Evolutionary conservation across 352 stramenopile species (phyloP), one percentile per base, ranked within the genome.

Genomic region (Pythium rishiriense): DNA sequence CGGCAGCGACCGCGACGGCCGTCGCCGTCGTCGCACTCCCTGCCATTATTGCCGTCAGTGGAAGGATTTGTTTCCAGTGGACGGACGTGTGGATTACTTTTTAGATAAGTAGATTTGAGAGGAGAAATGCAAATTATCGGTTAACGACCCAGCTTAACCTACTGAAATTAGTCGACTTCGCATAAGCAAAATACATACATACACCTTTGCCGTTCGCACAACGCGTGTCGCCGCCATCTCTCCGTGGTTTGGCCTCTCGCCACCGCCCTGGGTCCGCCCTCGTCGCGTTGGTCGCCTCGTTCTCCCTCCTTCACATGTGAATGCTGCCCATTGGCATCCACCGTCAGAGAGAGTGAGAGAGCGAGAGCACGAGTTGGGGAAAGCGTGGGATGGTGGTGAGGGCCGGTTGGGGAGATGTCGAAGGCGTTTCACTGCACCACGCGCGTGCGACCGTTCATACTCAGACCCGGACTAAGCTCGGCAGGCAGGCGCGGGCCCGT

Each of bases 1-100:
- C 63, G 62, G 69, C 37, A 11, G 67, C 66, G 21, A 73, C 57
- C 22, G 70, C 72, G 21, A 66, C 58, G 31, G 60, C 66, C 26
- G 81, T 41, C 24, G 56, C 58, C 42, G 68, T 72, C 21, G 75
- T 53, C 31, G 6, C 31, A 37, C 11, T 37, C 31, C 6, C 11
- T 9, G 35, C 35, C 35, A 41, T n/a, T n/a, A n/a, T n/a, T n/a
- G n/a, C n/a, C n/a, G n/a, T n/a, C n/a, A n/a, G n/a, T n/a, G n/a
- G n/a, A n/a, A n/a, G n/a, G n/a, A n/a, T n/a, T n/a, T n/a, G n/a
- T n/a, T n/a, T n/a, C n/a, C n/a, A n/a, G n/a, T n/a, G n/a, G n/a
- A n/a, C n/a, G n/a, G n/a, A n/a, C n/a, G n/a, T n/a, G n/a, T n/a
- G n/a, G n/a, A n/a, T n/a, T n/a, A n/a, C n/a, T n/a, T n/a, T n/a